Base-by-base conservation (phyloP, 805 yeast genomes). In the Priceomyces carsonii region DNA sequence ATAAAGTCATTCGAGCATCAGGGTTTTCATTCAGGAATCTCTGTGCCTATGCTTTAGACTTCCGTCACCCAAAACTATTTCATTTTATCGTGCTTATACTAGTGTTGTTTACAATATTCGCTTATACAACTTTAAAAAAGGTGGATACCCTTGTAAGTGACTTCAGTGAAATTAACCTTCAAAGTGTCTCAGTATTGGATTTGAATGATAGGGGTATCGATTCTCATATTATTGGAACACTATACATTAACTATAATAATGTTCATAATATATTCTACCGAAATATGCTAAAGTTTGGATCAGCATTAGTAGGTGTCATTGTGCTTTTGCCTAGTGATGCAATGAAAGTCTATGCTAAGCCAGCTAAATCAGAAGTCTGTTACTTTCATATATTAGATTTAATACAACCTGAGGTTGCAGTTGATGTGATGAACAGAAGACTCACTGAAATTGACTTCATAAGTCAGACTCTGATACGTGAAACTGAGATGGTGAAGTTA, bases 201-300 rank as follows among this genome's bases (percentile, higher is more conserved):
- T 35, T 61, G 16, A 48, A 49, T 19, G 52, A 51, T 12, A 29
- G 34, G 5, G 71, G 72, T 2, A 29, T 62, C 5, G 46, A 53
- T 15, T 45, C 60, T 14, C 60, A 55, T 33, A 55, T 64, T 12
- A 39, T 44, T 4, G 63, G 61, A 3, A 32, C 51, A 0, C 34
- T 64, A 3, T 28, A 40, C 5, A 45, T 64, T 10, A 39, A 63
- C 41, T 66, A 65, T 40, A 55, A 49, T 31, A 37, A 48, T 6
- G 45, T 64, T 5, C 16, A 44, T 20, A 57, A 48, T 32, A 14
- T 31, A 2, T 6, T 61, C 3, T 56, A 56, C 33, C 45, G 53
- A 15, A 33, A 40, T 17, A 24, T 53, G 1, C 35, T 59, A 18
- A 51, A 49, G 29, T 18, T 48, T 2, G 52, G 50, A 0, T 55